A percentile compares a stretch with the other conserved stretches of the same genome.
Conservation (phyloP, 345 rosid species). For the Eutrema yunnanense region DNA sequence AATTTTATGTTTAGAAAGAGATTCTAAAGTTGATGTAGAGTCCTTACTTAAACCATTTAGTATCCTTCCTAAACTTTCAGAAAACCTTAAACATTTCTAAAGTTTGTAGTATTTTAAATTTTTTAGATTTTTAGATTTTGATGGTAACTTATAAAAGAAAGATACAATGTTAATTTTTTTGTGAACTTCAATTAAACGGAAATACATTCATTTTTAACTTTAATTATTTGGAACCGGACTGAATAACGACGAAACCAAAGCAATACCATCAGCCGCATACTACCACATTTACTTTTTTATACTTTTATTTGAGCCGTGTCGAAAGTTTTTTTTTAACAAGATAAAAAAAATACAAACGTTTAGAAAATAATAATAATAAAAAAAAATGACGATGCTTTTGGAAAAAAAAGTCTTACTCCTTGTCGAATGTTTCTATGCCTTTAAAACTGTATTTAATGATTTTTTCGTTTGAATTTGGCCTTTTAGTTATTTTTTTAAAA, state of each 20-base stretch:
- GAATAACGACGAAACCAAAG: neutral
- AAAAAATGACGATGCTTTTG: too few species aligned
- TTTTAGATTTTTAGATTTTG: neutral
- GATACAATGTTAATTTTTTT: too few species aligned
- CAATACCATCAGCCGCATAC: neutral
- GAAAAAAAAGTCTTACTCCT: too few species aligned
- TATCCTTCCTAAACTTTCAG: neutral
- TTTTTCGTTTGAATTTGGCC: neutral
- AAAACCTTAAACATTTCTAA: neutral
- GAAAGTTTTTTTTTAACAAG: neutral
- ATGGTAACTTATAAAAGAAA: neutral
- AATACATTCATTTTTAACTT: neutral
- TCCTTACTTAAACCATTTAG: neutral
- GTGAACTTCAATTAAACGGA: neutral
- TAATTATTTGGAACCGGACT: neutral
- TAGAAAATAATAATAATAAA: too few species aligned
- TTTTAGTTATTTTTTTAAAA: neutral
- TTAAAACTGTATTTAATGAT: neutral
- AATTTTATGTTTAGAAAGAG: neutral
- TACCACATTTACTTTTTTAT: neutral
- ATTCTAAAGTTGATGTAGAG: neutral
- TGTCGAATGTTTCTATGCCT: neutral
- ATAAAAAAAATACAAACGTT: too few species aligned
- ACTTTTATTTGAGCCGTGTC: neutral
- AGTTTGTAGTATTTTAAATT: neutral